Evolutionary conservation across 768 basidiomycete species (phyloP), one percentile per base, ranked within the genome.

Genomic region (Suillus alpinus): DNA sequence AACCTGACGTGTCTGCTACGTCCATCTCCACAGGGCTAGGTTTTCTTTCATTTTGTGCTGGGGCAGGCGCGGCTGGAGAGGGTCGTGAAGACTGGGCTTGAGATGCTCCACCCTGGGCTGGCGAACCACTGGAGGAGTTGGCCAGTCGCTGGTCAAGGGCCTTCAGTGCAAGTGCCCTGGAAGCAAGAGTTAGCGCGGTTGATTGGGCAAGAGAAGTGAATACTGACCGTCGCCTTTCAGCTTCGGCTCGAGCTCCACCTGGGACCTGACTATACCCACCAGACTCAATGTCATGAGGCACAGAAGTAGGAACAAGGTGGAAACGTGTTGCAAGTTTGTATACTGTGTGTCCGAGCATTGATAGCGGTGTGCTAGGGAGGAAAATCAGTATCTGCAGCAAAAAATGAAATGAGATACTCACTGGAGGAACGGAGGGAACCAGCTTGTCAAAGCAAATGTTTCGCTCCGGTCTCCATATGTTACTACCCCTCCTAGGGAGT

Each of bases 351-450:
- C 87, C 87, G 23, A 89, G 78, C 37, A 82, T 64, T 26, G 85
- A 82, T 58, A 98, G 78, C 44, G 89, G 92, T 61, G 83, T 83
- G 67, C 95, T 96, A 60, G 39, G 39, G 50, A 29, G 26, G 26
- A 14, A 39, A 7, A 31, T 67, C 31, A 60, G 47, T n/a, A 57
- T 37, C 46, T n/a, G 7, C 29, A 37, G 4, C n/a, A 49, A 10
- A n/a, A 32, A 46, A 26, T n/a, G 57, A 31, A 40, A 51, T 43
- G 52, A 59, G 36, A 23, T 20, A 83, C 91, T 73, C 65, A 98
- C 96, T 97, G 92, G 65, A 94, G 75, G 71, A 95, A 86, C 16
- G 95, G 94, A 62, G 97, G 97, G 83, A 99, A 99, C 94, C 95
- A 99, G 60, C 88, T 88, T 18, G 94, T 80, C 68, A 99, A 86